Evolutionary conservation across 1,139 yeast species (phyloP).

Genomic region (Saccharomycopsis hybrid): DNA sequence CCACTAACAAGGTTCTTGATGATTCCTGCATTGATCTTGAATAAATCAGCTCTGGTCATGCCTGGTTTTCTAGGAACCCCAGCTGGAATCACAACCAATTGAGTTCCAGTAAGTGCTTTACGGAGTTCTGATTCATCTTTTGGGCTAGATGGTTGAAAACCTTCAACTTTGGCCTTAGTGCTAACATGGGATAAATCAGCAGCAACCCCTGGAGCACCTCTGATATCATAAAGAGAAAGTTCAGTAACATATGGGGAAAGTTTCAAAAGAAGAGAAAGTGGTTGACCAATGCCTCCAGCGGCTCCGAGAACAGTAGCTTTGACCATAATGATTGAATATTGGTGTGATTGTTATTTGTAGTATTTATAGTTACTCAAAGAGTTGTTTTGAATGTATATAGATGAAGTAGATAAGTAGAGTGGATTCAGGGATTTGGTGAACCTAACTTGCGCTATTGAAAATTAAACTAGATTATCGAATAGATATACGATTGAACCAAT

Average conservation of each 20-base stretch:
- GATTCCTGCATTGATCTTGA: conserved; percentile 67
- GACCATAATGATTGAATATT: conserved; percentile 8
- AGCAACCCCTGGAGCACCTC: conserved; percentile 65
- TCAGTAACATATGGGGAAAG: conserved; percentile 48
- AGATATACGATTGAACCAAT: too few species aligned
- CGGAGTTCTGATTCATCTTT: conserved; percentile 44
- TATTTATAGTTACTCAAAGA: too few species aligned
- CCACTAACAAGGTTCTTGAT: conserved; percentile 54
- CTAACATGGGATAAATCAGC: conserved; percentile 70
- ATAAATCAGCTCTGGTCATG: conserved; percentile 72
- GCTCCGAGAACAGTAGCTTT: conserved; percentile 75
- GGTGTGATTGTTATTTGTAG: too few species aligned
- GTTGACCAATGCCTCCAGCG: conserved; percentile 79
- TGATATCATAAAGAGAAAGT: conserved; percentile 59
- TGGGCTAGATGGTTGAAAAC: conserved; percentile 39
- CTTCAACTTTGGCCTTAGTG: conserved; percentile 49
- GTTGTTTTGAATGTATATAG: too few species aligned
- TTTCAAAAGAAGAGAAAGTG: conserved; percentile 59
- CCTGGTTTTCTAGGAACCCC: conserved; percentile 79
- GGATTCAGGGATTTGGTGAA: too few species aligned
- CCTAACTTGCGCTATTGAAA: too few species aligned
- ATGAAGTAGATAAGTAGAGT: too few species aligned
- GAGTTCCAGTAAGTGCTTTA: conserved; percentile 49
- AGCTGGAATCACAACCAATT: conserved; percentile 70
- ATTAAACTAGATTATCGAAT: too few species aligned